phyloP scores from a whole-genome alignment of 1,139 yeast species.

The Suhomyces wounanorum region DNA sequence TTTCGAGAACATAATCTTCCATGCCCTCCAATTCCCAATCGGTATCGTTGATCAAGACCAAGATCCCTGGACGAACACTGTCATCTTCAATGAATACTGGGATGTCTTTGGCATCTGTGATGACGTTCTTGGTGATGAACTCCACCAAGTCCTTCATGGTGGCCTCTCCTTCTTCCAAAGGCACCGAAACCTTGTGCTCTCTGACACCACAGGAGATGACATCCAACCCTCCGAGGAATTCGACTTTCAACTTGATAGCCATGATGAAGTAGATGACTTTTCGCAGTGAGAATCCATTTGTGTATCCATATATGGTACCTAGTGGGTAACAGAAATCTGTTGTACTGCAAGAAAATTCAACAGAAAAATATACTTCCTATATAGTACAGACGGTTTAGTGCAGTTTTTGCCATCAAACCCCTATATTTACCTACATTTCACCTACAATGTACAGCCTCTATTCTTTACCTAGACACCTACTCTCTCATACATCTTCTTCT shows the following conservation, averaged over 20 bases:
- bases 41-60: constrained; percentile 88
- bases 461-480: too few relatives aligned
- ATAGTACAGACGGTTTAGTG: too few relatives aligned
- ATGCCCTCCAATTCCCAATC: constrained; percentile 97
- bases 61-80: constrained; percentile 83
- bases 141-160: constrained; percentile 60
- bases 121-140: constrained; percentile 54
- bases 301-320: background rate
- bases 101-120: constrained; percentile 61
- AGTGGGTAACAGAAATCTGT: too few relatives aligned
- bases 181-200: constrained; percentile 46
- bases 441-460: too few relatives aligned
- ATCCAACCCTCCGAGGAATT: constrained; percentile 65
- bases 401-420: too few relatives aligned
- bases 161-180: constrained; percentile 44
- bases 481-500: too few relatives aligned
- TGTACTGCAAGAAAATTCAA: too few relatives aligned
- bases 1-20: constrained; percentile 72
- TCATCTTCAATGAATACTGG: constrained; percentile 83
- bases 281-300: background rate
- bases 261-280: constrained; percentile 7
- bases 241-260: constrained; percentile 21
- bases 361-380: too few relatives aligned
- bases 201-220: constrained; percentile 58
- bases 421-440: too few relatives aligned